Evolutionary conservation across 805 yeast species (phyloP).

Genomic region (Candida qinlingensis): DNA sequence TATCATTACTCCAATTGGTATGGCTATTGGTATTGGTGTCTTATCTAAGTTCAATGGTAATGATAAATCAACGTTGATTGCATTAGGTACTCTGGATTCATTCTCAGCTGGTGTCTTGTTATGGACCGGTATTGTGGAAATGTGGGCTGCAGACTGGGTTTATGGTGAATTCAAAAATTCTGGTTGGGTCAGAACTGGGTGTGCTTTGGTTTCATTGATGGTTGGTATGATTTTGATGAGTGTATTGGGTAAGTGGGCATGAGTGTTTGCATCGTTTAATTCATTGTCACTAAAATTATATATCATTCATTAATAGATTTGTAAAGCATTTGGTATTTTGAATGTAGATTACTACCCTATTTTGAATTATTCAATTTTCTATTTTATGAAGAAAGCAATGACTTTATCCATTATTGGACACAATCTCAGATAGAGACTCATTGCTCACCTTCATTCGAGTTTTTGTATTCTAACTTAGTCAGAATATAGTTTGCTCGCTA

Average conservation of each 20-base stretch:
- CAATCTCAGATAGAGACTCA: too few relatives aligned
- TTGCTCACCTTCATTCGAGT: too few relatives aligned
- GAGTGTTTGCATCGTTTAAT: background rate
- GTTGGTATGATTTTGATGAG: conserved; percentile 72
- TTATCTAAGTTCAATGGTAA: conserved; percentile 53
- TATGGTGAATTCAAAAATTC: conserved; percentile 52
- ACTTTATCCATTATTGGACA: too few relatives aligned
- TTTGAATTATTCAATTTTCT: conserved; percentile 16
- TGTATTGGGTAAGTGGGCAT: conserved; percentile 70
- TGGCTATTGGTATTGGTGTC: conserved; percentile 73
- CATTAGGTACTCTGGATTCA: conserved; percentile 66
- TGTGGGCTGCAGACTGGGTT: conserved; percentile 67
- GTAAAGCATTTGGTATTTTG: too few relatives aligned
- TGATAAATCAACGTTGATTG: conserved; percentile 50
- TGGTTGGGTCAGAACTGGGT: conserved; percentile 39
- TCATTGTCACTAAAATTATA: too few relatives aligned
- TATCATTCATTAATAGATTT: too few relatives aligned
- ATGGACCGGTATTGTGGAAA: conserved; percentile 70
- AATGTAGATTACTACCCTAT: too few relatives aligned
- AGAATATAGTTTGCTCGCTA: too few relatives aligned
- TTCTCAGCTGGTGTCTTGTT: conserved; percentile 70
- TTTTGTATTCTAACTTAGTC: too few relatives aligned
- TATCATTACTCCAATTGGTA: conserved; percentile 64
- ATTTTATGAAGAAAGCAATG: too few relatives aligned
- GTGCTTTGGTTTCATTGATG: conserved; percentile 42